Evolutionary conservation across 768 basidiomycete species (phyloP), one percentile per base, ranked within the genome.

Genomic region (Podaxis pistillaris): DNA sequence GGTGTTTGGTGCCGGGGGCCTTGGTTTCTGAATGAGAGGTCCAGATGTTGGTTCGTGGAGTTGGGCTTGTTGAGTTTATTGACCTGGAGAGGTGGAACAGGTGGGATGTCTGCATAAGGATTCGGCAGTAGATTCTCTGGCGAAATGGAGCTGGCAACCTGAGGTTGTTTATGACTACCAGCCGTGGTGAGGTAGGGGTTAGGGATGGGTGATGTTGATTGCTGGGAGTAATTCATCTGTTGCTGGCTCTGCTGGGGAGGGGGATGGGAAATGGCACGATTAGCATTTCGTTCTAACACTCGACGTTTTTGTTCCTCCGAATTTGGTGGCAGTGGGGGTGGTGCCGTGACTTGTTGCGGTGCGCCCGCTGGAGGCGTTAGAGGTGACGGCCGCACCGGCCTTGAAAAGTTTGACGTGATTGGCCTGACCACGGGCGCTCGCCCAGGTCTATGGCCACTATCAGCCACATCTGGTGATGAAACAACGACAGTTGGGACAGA

Each of bases 281-380:
- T 77, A 36, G 81, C 75, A 72, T 90, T 89, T 50, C 90, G 81
- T 71, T 87, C 83, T 55, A 91, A 74, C 8, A 84, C 83, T 55
- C 74, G 75, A 44, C 75, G 71, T 67, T 83, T 83, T 64, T 77
- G 78, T 60, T 81, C 79, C 52, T 78, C 75, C 64, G 75, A 76
- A 63, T 77, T 72, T 6, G 70, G 67, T 19, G 74, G 74, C 46
- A 70, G 68, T 65, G 71, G 71, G 37, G 71, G 71, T 11, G 72
- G 74, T 24, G 73, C 22, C n/a, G 44, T 53, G 26, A 38, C 28
- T 26, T 50, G 37, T 28, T 53, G 60, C n/a, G 17, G 33, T 38
- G 58, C 24, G 36, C 19, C 40, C 3, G 56, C n/a, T 47, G 44
- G 62, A 28, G 37, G 3, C 26, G 59, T 24, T 41, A 24, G 50